Conservation (phyloP, 2,329 filamentous ascomycete species). For the Xylariaceae sp. region DNA sequence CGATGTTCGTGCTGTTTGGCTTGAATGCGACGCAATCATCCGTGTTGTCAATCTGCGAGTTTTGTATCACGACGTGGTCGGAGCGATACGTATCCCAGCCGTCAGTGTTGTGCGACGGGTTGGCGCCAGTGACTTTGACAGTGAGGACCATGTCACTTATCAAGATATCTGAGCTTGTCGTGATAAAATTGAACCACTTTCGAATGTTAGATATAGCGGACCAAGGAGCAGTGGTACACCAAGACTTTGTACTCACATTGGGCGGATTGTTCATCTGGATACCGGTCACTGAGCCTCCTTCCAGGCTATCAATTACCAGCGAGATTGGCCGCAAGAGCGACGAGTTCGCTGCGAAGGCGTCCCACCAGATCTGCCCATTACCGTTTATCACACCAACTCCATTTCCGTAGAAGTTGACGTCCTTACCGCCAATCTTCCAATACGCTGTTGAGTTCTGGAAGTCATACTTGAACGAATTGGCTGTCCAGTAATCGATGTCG, state of each 20-base stretch:
- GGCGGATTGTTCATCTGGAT: slow-evolving; percentile 18
- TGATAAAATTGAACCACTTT: slow-evolving; percentile 62
- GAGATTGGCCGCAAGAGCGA: slow-evolving; percentile 16
- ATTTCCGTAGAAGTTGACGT: slow-evolving; percentile 63
- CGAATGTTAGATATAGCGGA: background rate
- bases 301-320: slow-evolving; percentile 16
- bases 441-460: slow-evolving; percentile 62
- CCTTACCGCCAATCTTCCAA: slow-evolving; percentile 42
- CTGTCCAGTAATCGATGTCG: slow-evolving; percentile 66
- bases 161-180: slow-evolving; percentile 61
- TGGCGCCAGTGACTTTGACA: slow-evolving; percentile 42
- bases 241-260: slow-evolving; percentile 9
- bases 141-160: slow-evolving; percentile 60
- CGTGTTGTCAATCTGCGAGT: slow-evolving; percentile 60
- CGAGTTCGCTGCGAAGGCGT: slow-evolving; percentile 47
- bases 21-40: slow-evolving; percentile 74
- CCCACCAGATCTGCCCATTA: slow-evolving; percentile 63
- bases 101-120: slow-evolving; percentile 59
- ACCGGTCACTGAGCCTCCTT: slow-evolving; percentile 16
- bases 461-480: slow-evolving; percentile 57
- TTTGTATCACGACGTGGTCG: slow-evolving; percentile 60
- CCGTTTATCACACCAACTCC: slow-evolving; percentile 47
- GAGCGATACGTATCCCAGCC: slow-evolving; percentile 63
- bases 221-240: background rate
- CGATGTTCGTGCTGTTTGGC: slow-evolving; percentile 65